Evolutionary conservation across 2,329 filamentous ascomycete genomes (phyloP), one percentile per base, ranked within the genome.

Genomic region (Raffaelea deltoideospora): DNA sequence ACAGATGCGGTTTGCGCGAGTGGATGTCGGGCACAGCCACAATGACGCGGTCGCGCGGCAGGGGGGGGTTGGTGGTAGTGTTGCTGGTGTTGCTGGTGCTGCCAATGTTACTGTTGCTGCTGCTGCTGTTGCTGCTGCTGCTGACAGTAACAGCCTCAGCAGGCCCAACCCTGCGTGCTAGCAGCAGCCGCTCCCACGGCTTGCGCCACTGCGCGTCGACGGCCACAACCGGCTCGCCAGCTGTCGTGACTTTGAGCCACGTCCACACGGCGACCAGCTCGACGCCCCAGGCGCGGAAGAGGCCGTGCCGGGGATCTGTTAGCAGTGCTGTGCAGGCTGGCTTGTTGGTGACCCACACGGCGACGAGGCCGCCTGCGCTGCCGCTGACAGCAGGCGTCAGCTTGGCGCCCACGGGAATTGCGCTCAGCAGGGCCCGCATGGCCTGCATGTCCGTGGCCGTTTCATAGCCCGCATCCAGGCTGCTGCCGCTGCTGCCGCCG

Each of bases 261-360:
- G 75, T 65, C 81, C 82, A 88, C 50, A 87, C 79, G 34, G 76
- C 71, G 0, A 72, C 61, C 10, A 72, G 50, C 35, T 76, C 65
- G 0, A 88, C 56, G 19, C 72, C 76, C 79, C 79, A 85, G 24
- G 61, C 54, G 7, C 68, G 64, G 44, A 87, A 79, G 3, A 87
- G 44, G 2, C 76, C 76, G 2, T 45, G 45, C 2, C 21, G 35
- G 3, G 64, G 60, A 0, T 62, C 60, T 0, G 57, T 62, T 37
- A 76, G 51, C 11, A 85, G 56, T 5, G 72, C 64, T 18, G 69
- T 55, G 3, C 74, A 61, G 18, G 71, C 61, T 3, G 66, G 56
- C 43, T 76, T 82, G 55, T 88, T 88, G 34, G 83, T 88, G 38
- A 86, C 65, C 82, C 82, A 88, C 17, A 88, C 57, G 15, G 69